Evolutionary conservation across 2,329 filamentous ascomycete species (phyloP).

Genomic region (Xylariales sp.): DNA sequence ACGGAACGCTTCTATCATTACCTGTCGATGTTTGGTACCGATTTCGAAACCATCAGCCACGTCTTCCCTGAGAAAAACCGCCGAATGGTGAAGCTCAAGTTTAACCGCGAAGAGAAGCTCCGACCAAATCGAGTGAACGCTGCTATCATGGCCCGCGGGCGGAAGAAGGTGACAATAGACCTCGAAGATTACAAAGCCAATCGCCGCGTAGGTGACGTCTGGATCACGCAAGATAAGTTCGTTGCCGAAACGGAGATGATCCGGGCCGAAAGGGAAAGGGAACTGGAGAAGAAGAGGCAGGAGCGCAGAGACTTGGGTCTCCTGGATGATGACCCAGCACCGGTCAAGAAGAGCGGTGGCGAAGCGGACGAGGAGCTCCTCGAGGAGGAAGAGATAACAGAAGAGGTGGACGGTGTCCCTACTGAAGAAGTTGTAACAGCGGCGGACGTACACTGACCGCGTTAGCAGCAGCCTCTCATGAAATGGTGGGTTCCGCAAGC

Average conservation of each 20-base stretch:
- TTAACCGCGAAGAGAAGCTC: slow-evolving; percentile 71
- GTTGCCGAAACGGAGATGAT: slow-evolving; percentile 47
- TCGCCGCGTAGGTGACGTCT: slow-evolving; percentile 38
- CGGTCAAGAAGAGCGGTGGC: slow-evolving; percentile 34
- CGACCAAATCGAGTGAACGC: slow-evolving; percentile 60
- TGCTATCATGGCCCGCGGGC: slow-evolving; percentile 51
- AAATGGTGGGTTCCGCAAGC: too few relatives aligned
- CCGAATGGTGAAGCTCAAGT: slow-evolving; percentile 76
- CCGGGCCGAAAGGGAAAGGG: slow-evolving; percentile 39
- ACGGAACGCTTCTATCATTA: slow-evolving; percentile 75
- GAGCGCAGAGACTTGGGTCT: slow-evolving; percentile 28
- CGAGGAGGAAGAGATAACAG: slow-evolving; percentile 33
- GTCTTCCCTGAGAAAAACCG: slow-evolving; percentile 71
- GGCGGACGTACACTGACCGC: too few relatives aligned
- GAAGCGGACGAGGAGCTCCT: slow-evolving; percentile 40
- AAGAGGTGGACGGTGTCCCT: slow-evolving; percentile 30
- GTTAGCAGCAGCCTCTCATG: too few relatives aligned
- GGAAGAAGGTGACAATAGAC: slow-evolving; percentile 53
- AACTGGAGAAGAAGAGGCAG: slow-evolving; percentile 38
- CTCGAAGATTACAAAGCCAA: slow-evolving; percentile 55
- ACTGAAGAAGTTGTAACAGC: too few relatives aligned
- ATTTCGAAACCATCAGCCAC: slow-evolving; percentile 74
- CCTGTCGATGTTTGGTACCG: slow-evolving; percentile 73
- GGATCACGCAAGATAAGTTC: slow-evolving; percentile 49
- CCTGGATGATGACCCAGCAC: slow-evolving; percentile 33